Base-by-base conservation (phyloP, 495 filamentous ascomycete genomes). In the Physcia stellaris region DNA sequence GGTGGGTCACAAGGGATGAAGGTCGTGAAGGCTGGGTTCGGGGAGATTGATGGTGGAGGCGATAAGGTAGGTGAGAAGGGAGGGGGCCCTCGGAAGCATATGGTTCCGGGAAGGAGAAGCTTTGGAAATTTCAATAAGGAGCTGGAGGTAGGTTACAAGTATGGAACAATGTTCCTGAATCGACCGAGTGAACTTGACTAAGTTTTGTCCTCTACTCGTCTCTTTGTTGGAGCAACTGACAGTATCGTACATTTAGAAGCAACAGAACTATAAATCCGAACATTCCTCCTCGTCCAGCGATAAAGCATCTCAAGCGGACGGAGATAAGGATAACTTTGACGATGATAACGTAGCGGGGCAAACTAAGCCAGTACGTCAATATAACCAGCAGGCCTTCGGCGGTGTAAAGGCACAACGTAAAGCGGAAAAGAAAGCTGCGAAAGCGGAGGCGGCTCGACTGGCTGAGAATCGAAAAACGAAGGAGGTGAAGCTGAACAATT, bases 91-190 rank as follows among this genome's bases (percentile, higher is more conserved):
- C 45, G 46, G 23, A 46, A 20, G 12, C 48, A 53, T 2, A 32
- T 37, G 35, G 45, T 51, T 29, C 48, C 49, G 6, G 66, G 68
- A 30, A 54, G 68, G 39, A 58, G 56, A 47, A 65, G 59, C 37
- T 68, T 66, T 53, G 64, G 63, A 3, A 56, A 44, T 5, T 60
- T 61, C 37, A 61, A 60, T 37, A 17, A 40, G 12, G 37, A 26
- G 32, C 19, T 56, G 6, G 51, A 61, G 51, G 58, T 61, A 49
- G 18, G 33, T n/a, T 15, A 41, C 26, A 22, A 23, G 22, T 30
- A 5, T 13, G 24, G 35, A 7, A 28, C 26, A 28, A 7, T 7
- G 26, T 28, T 7, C 26, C 26, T 38, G 37, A 32, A 20, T 26
- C 24, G 35, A 27, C 9, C 13, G 22, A 17, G 6, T 12, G 35